Evolutionary conservation across 2,329 filamentous ascomycete species (phyloP), one percentile per base, ranked within the genome.

Genomic region (Colletotrichum liaoningense): DNA sequence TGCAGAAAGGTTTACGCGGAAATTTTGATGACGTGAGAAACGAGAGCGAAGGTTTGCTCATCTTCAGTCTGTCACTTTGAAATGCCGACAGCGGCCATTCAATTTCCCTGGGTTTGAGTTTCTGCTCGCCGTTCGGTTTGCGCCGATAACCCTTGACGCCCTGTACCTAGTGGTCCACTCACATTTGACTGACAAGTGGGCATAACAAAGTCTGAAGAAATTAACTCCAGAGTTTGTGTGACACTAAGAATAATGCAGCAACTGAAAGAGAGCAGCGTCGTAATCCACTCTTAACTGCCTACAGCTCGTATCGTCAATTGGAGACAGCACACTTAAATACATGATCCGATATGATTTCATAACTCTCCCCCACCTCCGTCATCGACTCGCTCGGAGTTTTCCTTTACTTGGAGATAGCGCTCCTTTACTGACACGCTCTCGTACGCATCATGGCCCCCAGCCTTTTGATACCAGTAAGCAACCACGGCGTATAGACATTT

Each of bases 381-480:
- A 30, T 1, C 35, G 12, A 8, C 3, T 1, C 6, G 30, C 11
- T 59, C 28, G 42, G 54, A 12, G 19, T 46, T 8, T 4, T 16
- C 19, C 16, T 46, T 30, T 3, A 12, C 22, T 33, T 73, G n/a
- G 26, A 73, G 6, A 49, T 70, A 38, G 9, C 70, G 70, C 14
- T 65, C 56, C 35, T 62, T 60, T 28, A 73, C 24, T 5, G 70
- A 67, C 5, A 70, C 46, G 6, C 55, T 38, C 8, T 30, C 35
- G 55, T 73, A 73, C 3, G 67, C 42, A 22, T 73, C 70, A 14
- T 16, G n/a, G 19, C 33, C 46, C 7, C 67, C 60, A 9, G 70
- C 60, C 46, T 19, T 52, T 55, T 73, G 70, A 26, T 73, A 73
- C 70, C 70, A 73, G 56, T 73, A 73, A 35, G 70, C 70, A 19